Conservation (phyloP, 805 yeast genomes). For the Saccharomycopsis sp. region DNA sequence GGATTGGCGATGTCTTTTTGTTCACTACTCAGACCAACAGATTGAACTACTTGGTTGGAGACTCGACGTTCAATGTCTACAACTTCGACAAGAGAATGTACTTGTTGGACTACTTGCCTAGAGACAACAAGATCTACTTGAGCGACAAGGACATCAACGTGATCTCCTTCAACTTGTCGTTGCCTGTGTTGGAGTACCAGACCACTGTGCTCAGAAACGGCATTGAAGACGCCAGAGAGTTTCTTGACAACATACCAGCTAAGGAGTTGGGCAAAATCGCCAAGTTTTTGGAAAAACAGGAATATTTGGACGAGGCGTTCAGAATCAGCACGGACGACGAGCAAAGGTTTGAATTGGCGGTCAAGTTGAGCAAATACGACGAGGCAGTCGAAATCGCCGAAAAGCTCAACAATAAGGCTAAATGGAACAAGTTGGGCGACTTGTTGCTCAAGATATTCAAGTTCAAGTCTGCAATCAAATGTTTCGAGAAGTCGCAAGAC, state of each 20-base stretch:
- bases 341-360: conserved; percentile 85
- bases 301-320: conserved; percentile 75
- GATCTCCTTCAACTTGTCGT: conserved; percentile 70
- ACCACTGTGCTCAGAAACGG: conserved; percentile 95
- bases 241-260: conserved; percentile 44
- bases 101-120: conserved; percentile 80
- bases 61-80: conserved; percentile 82
- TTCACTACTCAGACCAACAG: conserved; percentile 84
- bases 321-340: conserved; percentile 80
- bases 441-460: conserved; percentile 74
- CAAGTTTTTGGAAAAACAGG: conserved; percentile 91
- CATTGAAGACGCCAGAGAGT: conserved; percentile 68
- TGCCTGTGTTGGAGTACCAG: conserved; percentile 89
- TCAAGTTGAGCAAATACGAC: conserved; percentile 62
- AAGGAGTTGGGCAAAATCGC: conserved; percentile 72
- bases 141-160: conserved; percentile 87
- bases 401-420: conserved; percentile 49
- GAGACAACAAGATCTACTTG: conserved; percentile 84
- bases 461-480: conserved; percentile 68
- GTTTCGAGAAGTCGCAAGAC: conserved; percentile 76
- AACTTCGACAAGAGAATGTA: conserved; percentile 88
- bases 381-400: conserved; percentile 66
- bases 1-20: conserved; percentile 96
- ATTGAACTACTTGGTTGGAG: conserved; percentile 91
- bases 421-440: conserved; percentile 93